Evolutionary conservation across 768 basidiomycete species (phyloP), one percentile per base, ranked within the genome.

Genomic region (Lactarius hatsudake): DNA sequence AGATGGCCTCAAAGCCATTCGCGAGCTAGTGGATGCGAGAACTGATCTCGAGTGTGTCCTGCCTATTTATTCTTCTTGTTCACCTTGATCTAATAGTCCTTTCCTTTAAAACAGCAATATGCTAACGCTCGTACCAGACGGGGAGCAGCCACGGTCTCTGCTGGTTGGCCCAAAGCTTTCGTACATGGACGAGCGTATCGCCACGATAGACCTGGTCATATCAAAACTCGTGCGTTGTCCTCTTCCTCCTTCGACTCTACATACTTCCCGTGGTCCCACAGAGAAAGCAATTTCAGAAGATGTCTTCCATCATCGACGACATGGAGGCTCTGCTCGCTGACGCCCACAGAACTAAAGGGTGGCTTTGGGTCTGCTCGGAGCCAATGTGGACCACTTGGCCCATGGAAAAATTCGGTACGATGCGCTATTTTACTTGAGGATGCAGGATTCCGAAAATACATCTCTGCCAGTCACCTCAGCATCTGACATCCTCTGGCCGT

Each of bases 371-470:
- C 2, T 81, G 82, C 15, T 79, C 84, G 69, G 89, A 93, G 67
- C 87, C 90, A 0, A 78, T 94, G 54, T 94, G 92, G 92, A 78
- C 84, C 30, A 92, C 91, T 13, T 94, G 92, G 92, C 80, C 92
- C 0, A 77, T 93, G 32, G 88, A 90, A 71, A 89, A 84, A 75
- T 92, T 94, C 64, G 89, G 92, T 90, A 66, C 51, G 80, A 34
- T 30, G 34, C 20, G 26, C n/a, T 12, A 10, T 60, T 43, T 2
- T 32, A 18, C 2, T 40, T 43, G 13, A n/a, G 48, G 30, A 12
- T 12, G 30, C 32, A 7, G 30, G 55, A 3, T 53, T 59, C 17
- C 26, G 51, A 18, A 67, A 59, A 34, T 18, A 28, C 18, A 34
- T 28, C 34, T 30, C 51, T 12, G 17, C 40, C 67, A 91, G 91